phyloP scores from a whole-genome alignment of 129 eudicot genomes.

The Saposhnikovia divaricata region DNA sequence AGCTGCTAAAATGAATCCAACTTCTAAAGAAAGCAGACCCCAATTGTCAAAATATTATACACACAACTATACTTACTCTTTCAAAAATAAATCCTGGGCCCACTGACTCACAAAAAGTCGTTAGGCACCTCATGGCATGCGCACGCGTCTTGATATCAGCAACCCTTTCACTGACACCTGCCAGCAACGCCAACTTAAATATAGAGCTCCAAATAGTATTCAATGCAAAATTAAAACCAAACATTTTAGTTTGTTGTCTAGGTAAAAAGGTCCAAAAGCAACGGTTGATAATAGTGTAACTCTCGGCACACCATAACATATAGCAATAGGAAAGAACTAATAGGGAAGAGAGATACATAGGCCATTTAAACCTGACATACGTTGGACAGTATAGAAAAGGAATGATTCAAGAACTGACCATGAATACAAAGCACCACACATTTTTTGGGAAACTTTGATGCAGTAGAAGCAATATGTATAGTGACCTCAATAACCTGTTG shows the following conservation, averaged over 20 bases:
- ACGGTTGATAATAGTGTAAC: neutral
- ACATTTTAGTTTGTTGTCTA: neutral
- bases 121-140: constrained; percentile 90
- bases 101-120: constrained; percentile 87
- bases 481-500: constrained; percentile 92
- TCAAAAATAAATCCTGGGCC: constrained; percentile 96
- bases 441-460: constrained; percentile 81
- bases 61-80: constrained; percentile 46
- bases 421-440: constrained; percentile 89
- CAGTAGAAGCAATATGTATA: constrained; percentile 66
- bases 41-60: neutral
- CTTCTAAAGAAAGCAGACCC: neutral
- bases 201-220: constrained; percentile 6
- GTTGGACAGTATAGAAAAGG: neutral
- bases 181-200: constrained; percentile 10
- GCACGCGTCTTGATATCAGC: constrained; percentile 97
- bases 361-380: neutral
- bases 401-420: constrained; percentile 36
- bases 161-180: constrained; percentile 94
- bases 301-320: neutral
- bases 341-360: neutral
- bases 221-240: neutral
- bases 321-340: neutral
- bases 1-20: neutral
- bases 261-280: neutral